These are phyloP conservation scores for Aspergillus panamensis DNA, from an alignment of 495 filamentous ascomycete species.

Conservation along the genomic window DNA sequence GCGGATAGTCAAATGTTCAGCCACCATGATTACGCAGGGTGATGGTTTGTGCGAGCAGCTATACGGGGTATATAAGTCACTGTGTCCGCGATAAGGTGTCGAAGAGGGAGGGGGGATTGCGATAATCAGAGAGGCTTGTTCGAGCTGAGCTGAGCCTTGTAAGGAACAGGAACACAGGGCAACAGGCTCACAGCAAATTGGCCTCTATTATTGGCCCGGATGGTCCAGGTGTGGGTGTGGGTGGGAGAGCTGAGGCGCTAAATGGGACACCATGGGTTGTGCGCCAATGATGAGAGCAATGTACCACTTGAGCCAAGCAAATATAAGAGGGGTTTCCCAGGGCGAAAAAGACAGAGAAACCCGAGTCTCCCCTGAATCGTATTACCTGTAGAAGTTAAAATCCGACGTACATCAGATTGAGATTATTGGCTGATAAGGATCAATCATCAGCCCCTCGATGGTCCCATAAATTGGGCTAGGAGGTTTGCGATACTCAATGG, in stretches of 20 bases:
- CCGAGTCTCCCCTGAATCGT: not conserved
- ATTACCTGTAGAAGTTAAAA: constrained; percentile 1
- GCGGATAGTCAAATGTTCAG: constrained; percentile 66
- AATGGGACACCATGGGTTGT: not conserved
- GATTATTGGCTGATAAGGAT: constrained; percentile 1
- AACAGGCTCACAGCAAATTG: constrained; percentile 13
- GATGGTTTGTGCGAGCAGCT: not conserved
- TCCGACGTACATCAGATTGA: not conserved
- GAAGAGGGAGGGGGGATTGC: not conserved
- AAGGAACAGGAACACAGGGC: not conserved
- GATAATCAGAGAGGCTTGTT: not conserved
- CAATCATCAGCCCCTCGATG: not conserved
- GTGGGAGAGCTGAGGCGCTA: constrained; percentile 11
- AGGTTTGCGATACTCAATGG: not conserved
- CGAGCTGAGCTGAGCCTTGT: constrained; percentile 6
- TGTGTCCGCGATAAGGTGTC: not conserved
- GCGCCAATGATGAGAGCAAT: constrained; percentile 13
- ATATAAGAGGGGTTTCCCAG: not conserved
- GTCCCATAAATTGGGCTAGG: not conserved
- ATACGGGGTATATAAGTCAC: not conserved
- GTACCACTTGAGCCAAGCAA: not conserved
- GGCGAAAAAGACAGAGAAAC: not conserved
- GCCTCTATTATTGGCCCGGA: constrained; percentile 15
- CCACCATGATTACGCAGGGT: constrained; percentile 33
- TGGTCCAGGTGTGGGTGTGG: constrained; percentile 6